phyloP scores from a whole-genome alignment of 306 rosid genomes.

The Citrullus amarus region DNA sequence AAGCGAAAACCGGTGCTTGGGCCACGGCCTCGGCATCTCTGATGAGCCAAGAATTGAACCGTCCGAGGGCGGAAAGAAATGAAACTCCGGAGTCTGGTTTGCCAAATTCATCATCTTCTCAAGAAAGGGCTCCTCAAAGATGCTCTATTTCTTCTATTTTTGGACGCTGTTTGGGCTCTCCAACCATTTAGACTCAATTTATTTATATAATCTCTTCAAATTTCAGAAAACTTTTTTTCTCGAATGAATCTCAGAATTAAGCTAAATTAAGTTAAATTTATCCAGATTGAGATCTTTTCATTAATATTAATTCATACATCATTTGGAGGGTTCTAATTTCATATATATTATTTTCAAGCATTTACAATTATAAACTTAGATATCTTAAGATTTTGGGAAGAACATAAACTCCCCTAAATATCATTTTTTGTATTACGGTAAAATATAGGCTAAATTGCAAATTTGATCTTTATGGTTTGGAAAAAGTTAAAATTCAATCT shows the following conservation, averaged over 20 bases:
- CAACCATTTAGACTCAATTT: slow-evolving; percentile 1
- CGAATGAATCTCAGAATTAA: not conserved
- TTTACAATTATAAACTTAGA: no score
- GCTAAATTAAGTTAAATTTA: not conserved
- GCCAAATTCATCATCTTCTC: not conserved
- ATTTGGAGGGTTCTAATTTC: not conserved
- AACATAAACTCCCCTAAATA: no score
- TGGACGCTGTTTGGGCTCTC: slow-evolving; percentile 36
- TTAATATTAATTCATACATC: not conserved
- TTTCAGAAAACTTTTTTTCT: no score
- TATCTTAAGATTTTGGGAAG: no score
- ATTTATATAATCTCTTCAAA: not conserved
- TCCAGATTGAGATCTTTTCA: not conserved
- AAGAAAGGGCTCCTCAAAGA: slow-evolving; percentile 10
- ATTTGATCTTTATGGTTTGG: no score
- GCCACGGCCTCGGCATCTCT: not conserved
- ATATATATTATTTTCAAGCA: no score
- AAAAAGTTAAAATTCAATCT: no score
- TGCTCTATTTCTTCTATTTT: slow-evolving; percentile 24
- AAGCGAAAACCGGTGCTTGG: slow-evolving; percentile 6
- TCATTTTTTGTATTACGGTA: no score
- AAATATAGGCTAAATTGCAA: no score
- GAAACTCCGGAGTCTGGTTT: not conserved
- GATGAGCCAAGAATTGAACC: slow-evolving; percentile 9
- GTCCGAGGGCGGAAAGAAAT: slow-evolving; percentile 1